Base-by-base conservation (phyloP, 768 basidiomycete genomes). In the Russula earlei region DNA sequence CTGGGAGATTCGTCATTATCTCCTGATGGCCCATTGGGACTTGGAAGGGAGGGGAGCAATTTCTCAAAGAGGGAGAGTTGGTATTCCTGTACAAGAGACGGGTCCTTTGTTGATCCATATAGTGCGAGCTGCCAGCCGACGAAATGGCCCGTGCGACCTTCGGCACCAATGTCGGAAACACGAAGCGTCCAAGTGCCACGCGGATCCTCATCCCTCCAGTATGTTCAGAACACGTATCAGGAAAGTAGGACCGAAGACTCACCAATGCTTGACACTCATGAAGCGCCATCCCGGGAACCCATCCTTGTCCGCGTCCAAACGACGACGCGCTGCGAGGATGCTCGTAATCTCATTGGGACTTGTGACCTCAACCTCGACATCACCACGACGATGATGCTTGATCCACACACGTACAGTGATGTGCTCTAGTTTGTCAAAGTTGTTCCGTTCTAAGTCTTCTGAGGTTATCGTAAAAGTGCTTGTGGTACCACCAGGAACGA, bases 261-360 rank as follows among this genome's bases (percentile, higher is more conserved):
- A 94, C 95, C 96, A 99, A 66, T 99, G 96, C 70, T 99, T 99
- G 54, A 98, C 80, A 31, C 83, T 82, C 93, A 97, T 98, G 68
- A 99, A 99, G n/a, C 79, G 85, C 96, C 96, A 99, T 0, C 91
- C 94, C n/a, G 81, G 81, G 68, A 78, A 95, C 9, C 96, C 95
- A 9, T 75, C 77, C 5, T 64, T 68, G 17, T 78, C 83, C 36
- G 67, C 67, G 66, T 99, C 96, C 12, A 74, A 74, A 33, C 74
- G 64, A 59, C 96, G 80, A 54, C 75, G 76, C 19, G 82, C 81
- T 20, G 87, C 94, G 38, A 99, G 71, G 14, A 97, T 75, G 66
- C 92, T 96, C 67, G 73, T 84, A 59, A 98, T 75, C 11, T 91
- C 91, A 43, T 80, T 81, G 0, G 96, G 95, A 65, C 92, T 95